Conservation (phyloP, 2,329 filamentous ascomycete species). For the Botrytis squamosa region DNA sequence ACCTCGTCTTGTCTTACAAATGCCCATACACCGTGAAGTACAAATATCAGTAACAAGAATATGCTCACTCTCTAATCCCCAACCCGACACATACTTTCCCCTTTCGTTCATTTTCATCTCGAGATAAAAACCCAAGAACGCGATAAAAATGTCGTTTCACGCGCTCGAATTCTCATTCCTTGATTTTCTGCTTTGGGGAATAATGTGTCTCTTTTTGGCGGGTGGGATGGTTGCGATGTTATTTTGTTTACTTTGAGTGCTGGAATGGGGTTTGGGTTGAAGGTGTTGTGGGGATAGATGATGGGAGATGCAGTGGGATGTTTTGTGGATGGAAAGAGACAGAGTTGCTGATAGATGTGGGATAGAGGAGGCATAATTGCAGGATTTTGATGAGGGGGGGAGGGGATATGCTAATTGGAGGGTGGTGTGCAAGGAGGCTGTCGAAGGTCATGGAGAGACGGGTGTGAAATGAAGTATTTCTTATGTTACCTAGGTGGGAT, state of each 20-base stretch:
- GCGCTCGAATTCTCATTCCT: background rate
- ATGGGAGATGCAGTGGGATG: background rate
- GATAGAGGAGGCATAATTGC: background rate
- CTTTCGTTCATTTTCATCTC: background rate
- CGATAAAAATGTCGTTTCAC: background rate
- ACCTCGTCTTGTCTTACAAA: fast-evolving
- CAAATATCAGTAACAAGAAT: background rate
- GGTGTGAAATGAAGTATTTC: background rate
- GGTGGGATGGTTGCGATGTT: background rate
- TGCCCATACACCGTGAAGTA: background rate
- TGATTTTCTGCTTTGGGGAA: background rate
- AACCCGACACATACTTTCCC: no score
- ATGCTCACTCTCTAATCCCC: background rate
- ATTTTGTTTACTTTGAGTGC: background rate
- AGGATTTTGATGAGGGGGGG: background rate
- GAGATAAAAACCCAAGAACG: fast-evolving
- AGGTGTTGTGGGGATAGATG: background rate
- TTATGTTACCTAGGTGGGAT: background rate
- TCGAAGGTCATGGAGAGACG: background rate
- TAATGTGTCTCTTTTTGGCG: background rate
- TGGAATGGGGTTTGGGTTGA: background rate
- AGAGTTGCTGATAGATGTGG: background rate
- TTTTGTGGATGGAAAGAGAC: fast-evolving
- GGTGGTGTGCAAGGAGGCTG: background rate
- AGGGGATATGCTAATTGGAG: background rate